These are phyloP conservation scores for Phytophthora fragariae DNA, from an alignment of 352 stramenopile species.

Conservation along the genomic window DNA sequence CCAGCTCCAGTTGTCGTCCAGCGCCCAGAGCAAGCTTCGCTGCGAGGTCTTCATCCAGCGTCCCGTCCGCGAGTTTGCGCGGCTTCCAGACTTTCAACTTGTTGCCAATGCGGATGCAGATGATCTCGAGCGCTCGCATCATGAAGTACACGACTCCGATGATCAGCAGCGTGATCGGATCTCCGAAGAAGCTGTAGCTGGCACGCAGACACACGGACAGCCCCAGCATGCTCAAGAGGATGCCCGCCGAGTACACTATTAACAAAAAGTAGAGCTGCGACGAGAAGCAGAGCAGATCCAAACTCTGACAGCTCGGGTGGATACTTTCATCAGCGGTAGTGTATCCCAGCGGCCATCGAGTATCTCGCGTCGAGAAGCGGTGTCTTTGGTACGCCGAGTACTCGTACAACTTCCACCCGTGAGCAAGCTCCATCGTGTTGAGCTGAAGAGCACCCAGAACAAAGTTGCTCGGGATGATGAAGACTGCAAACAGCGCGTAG, in stretches of 20 bases:
- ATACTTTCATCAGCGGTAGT: slow-evolving; percentile 92
- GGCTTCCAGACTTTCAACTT: slow-evolving; percentile 93
- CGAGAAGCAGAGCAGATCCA: slow-evolving; percentile 97
- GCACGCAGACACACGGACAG: slow-evolving; percentile 94
- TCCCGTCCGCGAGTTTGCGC: slow-evolving; percentile 89
- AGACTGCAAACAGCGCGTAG: slow-evolving; percentile 95
- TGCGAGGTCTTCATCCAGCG: slow-evolving; percentile 96
- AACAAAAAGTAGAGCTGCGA: slow-evolving; percentile 94
- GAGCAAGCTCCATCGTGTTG: slow-evolving; percentile 95
- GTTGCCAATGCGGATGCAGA: slow-evolving; percentile 77
- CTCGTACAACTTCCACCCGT: slow-evolving; percentile 98
- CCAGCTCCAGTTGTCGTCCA: slow-evolving; percentile 93
- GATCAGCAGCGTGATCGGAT: slow-evolving; percentile 92
- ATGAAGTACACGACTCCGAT: slow-evolving; percentile 84
- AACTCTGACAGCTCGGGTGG: slow-evolving; percentile 90
- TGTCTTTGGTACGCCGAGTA: slow-evolving; percentile 97
- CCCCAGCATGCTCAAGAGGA: slow-evolving; percentile 93
- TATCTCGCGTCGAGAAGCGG: slow-evolving; percentile 93
- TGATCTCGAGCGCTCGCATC: slow-evolving; percentile 68
- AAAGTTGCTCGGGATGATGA: slow-evolving; percentile 96
- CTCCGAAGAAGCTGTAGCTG: slow-evolving; percentile 94
- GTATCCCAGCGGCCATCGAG: slow-evolving; percentile 92
- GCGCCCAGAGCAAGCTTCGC: slow-evolving; percentile 95
- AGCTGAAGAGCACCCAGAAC: slow-evolving; percentile 95
- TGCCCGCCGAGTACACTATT: slow-evolving; percentile 83